Conservation (phyloP, 1,139 yeast species). For the Lodderomyces metapsilosis region DNA sequence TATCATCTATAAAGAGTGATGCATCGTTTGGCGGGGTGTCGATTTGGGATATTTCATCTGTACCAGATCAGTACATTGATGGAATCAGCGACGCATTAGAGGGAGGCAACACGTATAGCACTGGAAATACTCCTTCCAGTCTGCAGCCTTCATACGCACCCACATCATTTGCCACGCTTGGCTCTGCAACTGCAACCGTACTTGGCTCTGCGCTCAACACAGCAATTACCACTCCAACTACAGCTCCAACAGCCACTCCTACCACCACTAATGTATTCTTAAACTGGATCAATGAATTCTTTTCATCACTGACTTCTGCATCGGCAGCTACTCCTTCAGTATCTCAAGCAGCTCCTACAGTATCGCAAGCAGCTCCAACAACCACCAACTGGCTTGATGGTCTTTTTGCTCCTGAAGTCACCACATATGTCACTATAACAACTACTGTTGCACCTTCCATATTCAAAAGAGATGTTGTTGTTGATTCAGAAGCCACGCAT, state of each 20-base stretch:
- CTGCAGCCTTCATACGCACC: too few species aligned
- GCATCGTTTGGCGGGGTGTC: constrained; percentile 26
- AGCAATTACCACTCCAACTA: constrained; percentile 2
- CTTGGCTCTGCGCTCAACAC: constrained; percentile 2
- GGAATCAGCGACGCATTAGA: constrained; percentile 10
- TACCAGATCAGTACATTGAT: constrained; percentile 9
- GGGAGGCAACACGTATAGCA: too few species aligned
- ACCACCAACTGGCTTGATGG: constrained; percentile 6
- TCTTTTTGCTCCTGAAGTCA: constrained; percentile 5
- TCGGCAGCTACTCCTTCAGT: constrained; percentile 1
- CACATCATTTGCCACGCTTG: too few species aligned
- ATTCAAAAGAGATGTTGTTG: constrained; percentile 10
- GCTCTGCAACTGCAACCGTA: too few species aligned
- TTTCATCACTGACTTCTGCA: background rate
- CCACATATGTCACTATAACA: constrained; percentile 13
- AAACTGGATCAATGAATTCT: constrained; percentile 3
- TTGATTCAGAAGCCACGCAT: constrained; percentile 4
- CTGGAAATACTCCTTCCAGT: too few species aligned
- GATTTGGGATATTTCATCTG: constrained; percentile 29
- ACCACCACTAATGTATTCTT: constrained; percentile 2
- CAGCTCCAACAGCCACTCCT: background rate
- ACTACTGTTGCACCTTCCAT: constrained; percentile 10
- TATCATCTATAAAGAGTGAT: constrained; percentile 18
- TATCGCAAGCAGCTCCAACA: background rate
- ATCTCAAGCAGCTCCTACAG: background rate